Evolutionary conservation across 1,284 basidiomycete genomes (phyloP).

Genomic region (Phellopilus nigrolimitatus): DNA sequence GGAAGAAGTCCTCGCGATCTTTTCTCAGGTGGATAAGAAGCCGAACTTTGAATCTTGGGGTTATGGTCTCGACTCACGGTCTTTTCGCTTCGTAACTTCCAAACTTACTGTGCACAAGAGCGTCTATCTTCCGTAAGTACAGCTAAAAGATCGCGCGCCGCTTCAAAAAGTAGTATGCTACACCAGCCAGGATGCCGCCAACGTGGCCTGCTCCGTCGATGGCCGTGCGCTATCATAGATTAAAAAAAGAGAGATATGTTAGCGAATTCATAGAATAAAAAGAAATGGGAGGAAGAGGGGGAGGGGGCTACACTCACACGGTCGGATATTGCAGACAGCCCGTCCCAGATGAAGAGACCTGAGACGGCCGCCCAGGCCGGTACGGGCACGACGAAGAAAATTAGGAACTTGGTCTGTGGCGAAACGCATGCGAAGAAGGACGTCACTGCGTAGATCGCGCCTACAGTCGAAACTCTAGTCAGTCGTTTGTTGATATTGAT

Average conservation of each 20-base stretch:
- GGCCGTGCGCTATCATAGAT: conserved; percentile 33
- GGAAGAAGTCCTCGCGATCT: too few species aligned
- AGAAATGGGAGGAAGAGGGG: conserved; percentile 18
- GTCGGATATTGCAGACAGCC: conserved; percentile 41
- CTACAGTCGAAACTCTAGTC: conserved; percentile 31
- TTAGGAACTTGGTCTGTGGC: conserved; percentile 64
- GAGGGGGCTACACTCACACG: conserved; percentile 33
- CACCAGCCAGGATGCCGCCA: conserved; percentile 70
- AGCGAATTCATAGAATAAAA: conserved; percentile 7
- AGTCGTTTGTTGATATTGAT: not conserved
- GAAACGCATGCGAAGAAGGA: conserved; percentile 68
- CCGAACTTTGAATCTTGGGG: too few species aligned
- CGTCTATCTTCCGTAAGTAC: not conserved
- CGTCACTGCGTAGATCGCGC: conserved; percentile 71
- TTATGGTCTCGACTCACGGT: too few species aligned
- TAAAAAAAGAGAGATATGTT: conserved; percentile 3
- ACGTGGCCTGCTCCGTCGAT: conserved; percentile 77
- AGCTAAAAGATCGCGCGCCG: conserved; percentile 14
- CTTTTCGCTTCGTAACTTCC: too few species aligned
- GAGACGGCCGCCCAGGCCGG: conserved; percentile 78
- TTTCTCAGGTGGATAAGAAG: too few species aligned
- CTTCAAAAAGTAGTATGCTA: conserved; percentile 44
- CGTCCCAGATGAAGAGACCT: conserved; percentile 73
- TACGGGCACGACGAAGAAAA: conserved; percentile 81
- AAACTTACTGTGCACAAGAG: too few species aligned